Evolutionary conservation across 2,329 filamentous ascomycete genomes (phyloP), one percentile per base, ranked within the genome.

Genomic region (Metarhizium sp.): DNA sequence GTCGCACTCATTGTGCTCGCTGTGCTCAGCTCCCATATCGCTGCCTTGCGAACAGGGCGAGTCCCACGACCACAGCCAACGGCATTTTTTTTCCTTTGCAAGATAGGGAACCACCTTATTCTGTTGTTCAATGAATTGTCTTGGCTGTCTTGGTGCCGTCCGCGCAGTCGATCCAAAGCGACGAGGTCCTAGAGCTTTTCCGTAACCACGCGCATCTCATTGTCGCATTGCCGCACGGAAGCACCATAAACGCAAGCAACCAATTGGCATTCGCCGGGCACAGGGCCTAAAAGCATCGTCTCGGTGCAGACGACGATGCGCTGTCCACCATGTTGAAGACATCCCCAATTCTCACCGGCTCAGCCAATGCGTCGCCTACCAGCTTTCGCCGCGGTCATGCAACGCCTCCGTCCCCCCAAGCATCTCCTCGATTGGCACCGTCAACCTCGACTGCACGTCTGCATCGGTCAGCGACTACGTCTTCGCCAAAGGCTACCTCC

Each of bases 311-410:
- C 64, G 67, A 78, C 70, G 68, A 78, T 76, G 76, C 71, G 70
- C 69, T 70, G 70, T 70, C 70, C 73, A 80, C 70, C 74, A 82
- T 82, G 79, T 76, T 82, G 76, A 79, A 78, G 69, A 79, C 78
- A 66, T 81, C 79, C 64, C 78, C 78, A 58, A 71, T 77, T 61
- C 71, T 77, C 64, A 67, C 76, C 66, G 69, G 70, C 65, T 73
- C 77, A 62, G 72, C 76, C 71, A 80, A 75, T 74, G 73, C 75
- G 65, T 81, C 79, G 52, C 77, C 78, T 59, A 70, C 71, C 63
- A 73, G 63, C 69, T 77, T 69, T 67, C 71, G 62, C 61, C 66
- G 68, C 64, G 64, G 65, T 58, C 66, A 58, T 45, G 50, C 63
- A 50, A 47, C 59, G 18, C 56, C 60, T 52, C 48, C 46, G 18